A percentile compares a stretch with the other conserved stretches of the same genome.
Evolutionary conservation across 2,329 filamentous ascomycete species (phyloP).

Genomic region (Trichoderma pleuroti): DNA sequence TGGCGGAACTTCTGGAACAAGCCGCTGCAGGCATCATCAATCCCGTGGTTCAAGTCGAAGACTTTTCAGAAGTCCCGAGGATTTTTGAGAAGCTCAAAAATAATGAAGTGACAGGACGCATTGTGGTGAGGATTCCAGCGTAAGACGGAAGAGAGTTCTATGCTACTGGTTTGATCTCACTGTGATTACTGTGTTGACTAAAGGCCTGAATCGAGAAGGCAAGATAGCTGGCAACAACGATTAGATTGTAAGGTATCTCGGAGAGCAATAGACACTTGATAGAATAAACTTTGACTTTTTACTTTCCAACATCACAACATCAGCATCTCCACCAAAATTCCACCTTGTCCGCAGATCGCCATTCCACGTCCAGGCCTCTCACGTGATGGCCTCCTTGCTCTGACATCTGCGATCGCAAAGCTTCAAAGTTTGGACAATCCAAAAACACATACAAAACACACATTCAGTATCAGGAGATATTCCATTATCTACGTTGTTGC

Average conservation of each 20-base stretch:
- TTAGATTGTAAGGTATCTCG: neutral
- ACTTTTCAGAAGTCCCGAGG: neutral
- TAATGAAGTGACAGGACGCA: neutral
- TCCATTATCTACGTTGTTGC: neutral
- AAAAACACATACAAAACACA: neutral
- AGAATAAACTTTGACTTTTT: neutral
- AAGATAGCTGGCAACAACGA: neutral
- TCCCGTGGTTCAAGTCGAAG: neutral
- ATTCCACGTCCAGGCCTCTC: neutral
- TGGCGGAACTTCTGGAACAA: conserved; percentile 18
- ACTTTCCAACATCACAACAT: neutral
- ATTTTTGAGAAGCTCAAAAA: conserved; percentile 1
- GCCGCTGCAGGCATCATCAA: neutral
- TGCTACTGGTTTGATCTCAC: neutral
- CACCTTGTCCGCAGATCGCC: neutral
- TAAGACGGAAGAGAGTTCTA: neutral
- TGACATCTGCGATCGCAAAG: neutral
- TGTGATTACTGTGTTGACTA: neutral
- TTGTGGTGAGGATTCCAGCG: conserved; percentile 13
- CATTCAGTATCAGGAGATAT: neutral
- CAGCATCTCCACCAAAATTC: conserved; percentile 11
- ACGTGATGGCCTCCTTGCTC: conserved; percentile 5
- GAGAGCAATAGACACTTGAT: neutral
- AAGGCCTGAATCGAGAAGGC: neutral
- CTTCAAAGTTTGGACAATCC: neutral